Evolutionary conservation across 305 asterid genomes (phyloP), one percentile per base, ranked within the genome.

Genomic region (Fraxinus paxiana): DNA sequence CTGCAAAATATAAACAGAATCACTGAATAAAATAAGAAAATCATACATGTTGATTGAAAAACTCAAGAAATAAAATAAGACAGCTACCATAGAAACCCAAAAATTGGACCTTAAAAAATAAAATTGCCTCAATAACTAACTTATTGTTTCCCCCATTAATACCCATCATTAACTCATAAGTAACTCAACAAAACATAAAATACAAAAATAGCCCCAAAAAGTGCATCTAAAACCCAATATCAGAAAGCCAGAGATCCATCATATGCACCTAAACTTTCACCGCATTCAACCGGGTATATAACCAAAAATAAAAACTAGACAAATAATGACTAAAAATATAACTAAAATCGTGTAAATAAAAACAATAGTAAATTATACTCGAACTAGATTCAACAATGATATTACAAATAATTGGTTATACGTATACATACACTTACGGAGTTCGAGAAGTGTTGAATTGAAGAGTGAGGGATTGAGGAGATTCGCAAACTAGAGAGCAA

Each of bases 391-490:
- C 31, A 46, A 78, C 10, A 75, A 74, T 3, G 56, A 1, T 0
- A 56, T 28, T 18, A 67, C 41, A 26, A 43, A 79, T 12, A 61
- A 63, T 35, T 38, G 18, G 73, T 24, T 35, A 17, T 59, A 5
- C 6, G 31, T 12, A 26, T 9, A 26, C 24, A 18, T n/a, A 77
- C 5, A 43, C 85, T 3, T 76, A 76, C 85, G 17, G 71, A 63
- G 76, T 34, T 61, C 4, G 54, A 35, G 73, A 38, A 70, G 28
- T 3, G 46, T 54, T 28, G 46, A 71, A 5, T 54, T 6, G 69
- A 38, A 56, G n/a, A 46, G 18, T 20, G 22, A 30, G 22, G n/a
- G 10, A 22, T 24, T 20, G 38, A 67, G 51, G 17, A 24, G 54
- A 59, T 61, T 17, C 73, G n/a, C 48, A 0, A 38, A 15, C 6